These are phyloP conservation scores for Sporothrix dimorphospora DNA, from an alignment of 2,329 filamentous ascomycete species.

Conservation along the genomic window DNA sequence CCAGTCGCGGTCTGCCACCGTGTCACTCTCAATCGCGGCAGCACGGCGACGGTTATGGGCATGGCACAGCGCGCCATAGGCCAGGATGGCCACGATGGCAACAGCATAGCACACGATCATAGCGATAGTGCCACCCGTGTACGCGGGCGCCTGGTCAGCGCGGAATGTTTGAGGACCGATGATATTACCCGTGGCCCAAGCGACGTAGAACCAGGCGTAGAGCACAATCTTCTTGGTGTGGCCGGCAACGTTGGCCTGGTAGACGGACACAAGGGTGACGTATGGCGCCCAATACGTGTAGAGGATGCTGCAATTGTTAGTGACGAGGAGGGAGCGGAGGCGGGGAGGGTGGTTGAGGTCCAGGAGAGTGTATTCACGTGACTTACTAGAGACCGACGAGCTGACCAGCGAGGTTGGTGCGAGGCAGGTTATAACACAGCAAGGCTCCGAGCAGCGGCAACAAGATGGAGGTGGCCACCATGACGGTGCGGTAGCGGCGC, in stretches of 20 bases:
- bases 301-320: constrained; percentile 24
- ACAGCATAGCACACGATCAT: constrained; percentile 32
- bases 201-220: constrained; percentile 39
- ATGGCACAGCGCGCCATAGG: constrained; percentile 28
- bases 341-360: not conserved
- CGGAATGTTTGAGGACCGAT: constrained; percentile 58
- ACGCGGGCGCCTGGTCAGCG: constrained; percentile 54
- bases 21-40: constrained; percentile 8
- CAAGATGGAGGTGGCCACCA: constrained; percentile 41
- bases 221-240: constrained; percentile 34
- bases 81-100: constrained; percentile 28
- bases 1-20: constrained; percentile 47
- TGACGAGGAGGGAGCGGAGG: not conserved
- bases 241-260: constrained; percentile 34
- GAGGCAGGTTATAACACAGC: constrained; percentile 41
- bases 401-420: constrained; percentile 34
- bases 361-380: not conserved
- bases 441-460: constrained; percentile 43
- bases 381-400: constrained; percentile 34
- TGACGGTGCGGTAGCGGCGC: constrained; percentile 32
- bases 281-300: constrained; percentile 35
- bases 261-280: constrained; percentile 34
- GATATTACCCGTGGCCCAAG: constrained; percentile 39
- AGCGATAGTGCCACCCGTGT: constrained; percentile 54
- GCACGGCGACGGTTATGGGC: constrained; percentile 25